phyloP scores from a whole-genome alignment of 495 filamentous ascomycete species.

The Talaromyces proteolyticus region DNA sequence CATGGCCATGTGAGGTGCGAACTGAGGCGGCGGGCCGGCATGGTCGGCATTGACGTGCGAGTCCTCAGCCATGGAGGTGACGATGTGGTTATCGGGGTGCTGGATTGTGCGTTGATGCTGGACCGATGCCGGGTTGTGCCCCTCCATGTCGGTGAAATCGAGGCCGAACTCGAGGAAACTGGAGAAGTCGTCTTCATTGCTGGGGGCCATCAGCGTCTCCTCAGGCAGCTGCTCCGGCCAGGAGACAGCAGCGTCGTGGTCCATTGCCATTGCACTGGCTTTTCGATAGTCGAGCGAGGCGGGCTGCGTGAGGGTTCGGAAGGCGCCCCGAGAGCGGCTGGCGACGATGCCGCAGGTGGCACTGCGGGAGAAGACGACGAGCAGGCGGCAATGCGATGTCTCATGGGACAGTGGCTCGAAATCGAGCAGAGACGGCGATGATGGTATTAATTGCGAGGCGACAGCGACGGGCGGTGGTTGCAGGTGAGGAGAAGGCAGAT shows the following conservation, averaged over 20 bases:
- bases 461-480: too few relatives aligned
- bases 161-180: conserved; percentile 49
- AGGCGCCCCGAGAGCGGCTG: not conserved
- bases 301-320: not conserved
- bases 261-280: conserved; percentile 29
- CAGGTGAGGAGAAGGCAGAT: too few relatives aligned
- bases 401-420: too few relatives aligned
- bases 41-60: conserved; percentile 23
- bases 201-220: conserved; percentile 22
- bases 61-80: conserved; percentile 23
- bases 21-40: conserved; percentile 15
- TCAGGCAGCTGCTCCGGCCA: conserved; percentile 36
- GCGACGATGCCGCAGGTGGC: not conserved
- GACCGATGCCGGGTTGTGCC: conserved; percentile 21
- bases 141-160: conserved; percentile 42
- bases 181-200: conserved; percentile 45
- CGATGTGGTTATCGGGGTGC: conserved; percentile 24
- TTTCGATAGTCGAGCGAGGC: not conserved
- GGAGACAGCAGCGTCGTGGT: conserved; percentile 32
- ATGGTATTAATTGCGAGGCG: too few relatives aligned
- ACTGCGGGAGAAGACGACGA: not conserved
- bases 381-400: too few relatives aligned
- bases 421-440: too few relatives aligned
- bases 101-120: conserved; percentile 20
- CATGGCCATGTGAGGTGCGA: conserved; percentile 3